Base-by-base conservation (phyloP, 305 asterid species). In the Plantago coronopus region DNA sequence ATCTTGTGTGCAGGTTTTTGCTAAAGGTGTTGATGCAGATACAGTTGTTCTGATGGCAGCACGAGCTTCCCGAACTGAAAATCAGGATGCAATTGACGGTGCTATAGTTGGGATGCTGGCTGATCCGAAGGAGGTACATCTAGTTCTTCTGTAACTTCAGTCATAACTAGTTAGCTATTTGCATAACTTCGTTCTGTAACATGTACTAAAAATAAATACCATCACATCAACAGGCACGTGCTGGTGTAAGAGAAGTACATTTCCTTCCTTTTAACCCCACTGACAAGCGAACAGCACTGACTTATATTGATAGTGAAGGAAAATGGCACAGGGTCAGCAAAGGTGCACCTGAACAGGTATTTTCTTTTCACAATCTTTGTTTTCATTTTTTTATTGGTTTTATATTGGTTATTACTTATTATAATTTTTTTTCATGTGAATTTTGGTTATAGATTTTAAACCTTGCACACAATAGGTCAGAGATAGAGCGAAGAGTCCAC, bases 41-140 rank as follows among this genome's bases (percentile, higher is more conserved):
- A 89, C 91, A 40, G 97, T 93, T 49, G 97, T 93, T 66, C 86
- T 93, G 53, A 93, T 93, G 99, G 95, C 99, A 23, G 97, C 99
- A 54, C 87, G 96, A 65, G 97, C 97, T 37, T 93, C 99, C 45
- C 78, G 99, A 49, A 79, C 84, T 12, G 99, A 93, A 79, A 93
- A 93, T 74, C 99, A 93, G 74, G 99, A 93, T 64, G 99, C 99
- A 0, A 93, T 93, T 16, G 99, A 93, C 74, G 78, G 79, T 65
- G 99, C 99, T 64, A 93, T 93, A 59, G 99, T 93, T 55, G 91
- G 91, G 63, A 84, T 87, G 99, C 75, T 93, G 73, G 96, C 97
- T 69, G 97, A 93, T 73, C 99, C 97, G 9, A 87, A 85, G 79
- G 99, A 93, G 99, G 98, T 93, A 80, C 0, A 48, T 7, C 53